These are phyloP conservation scores for Paraphoma sp. DNA, from an alignment of 2,329 filamentous ascomycete species.

Conservation along the genomic window DNA sequence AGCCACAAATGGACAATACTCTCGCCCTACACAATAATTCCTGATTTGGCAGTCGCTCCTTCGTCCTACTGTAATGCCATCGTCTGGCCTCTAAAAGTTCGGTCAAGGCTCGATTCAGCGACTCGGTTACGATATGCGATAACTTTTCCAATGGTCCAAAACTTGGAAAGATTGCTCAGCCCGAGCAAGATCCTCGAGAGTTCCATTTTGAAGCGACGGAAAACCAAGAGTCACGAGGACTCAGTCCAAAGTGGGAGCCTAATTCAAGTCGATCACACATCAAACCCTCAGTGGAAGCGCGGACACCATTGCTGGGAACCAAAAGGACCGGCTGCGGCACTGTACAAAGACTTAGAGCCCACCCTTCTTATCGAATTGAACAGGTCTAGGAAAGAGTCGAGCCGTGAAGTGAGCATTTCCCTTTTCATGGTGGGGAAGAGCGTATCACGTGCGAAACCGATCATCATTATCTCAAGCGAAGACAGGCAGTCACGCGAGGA, in stretches of 20 bases:
- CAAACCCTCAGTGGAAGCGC: neutral
- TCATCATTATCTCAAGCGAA: slow-evolving; percentile 5
- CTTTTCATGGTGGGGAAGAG: slow-evolving; percentile 15
- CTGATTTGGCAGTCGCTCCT: neutral
- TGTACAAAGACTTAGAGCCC: slow-evolving; percentile 1
- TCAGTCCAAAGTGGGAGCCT: neutral
- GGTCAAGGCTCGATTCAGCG: neutral
- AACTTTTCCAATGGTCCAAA: neutral
- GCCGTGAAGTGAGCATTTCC: slow-evolving; percentile 5
- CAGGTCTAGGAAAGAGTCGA: slow-evolving; percentile 1
- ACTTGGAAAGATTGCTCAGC: neutral
- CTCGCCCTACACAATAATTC: neutral
- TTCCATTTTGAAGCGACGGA: neutral
- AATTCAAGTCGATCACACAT: neutral
- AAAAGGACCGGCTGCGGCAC: neutral
- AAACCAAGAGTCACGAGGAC: neutral
- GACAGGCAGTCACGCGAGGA: slow-evolving; percentile 2
- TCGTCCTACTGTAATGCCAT: neutral
- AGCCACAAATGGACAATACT: neutral
- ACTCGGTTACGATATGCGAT: neutral
- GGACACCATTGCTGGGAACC: slow-evolving; percentile 8
- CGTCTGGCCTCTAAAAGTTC: neutral
- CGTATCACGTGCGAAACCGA: slow-evolving; percentile 1
- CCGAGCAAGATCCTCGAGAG: neutral
- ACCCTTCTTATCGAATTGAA: slow-evolving; percentile 6